phyloP scores from a whole-genome alignment of 352 stramenopile genomes.

The Phytopythium oedochilum region DNA sequence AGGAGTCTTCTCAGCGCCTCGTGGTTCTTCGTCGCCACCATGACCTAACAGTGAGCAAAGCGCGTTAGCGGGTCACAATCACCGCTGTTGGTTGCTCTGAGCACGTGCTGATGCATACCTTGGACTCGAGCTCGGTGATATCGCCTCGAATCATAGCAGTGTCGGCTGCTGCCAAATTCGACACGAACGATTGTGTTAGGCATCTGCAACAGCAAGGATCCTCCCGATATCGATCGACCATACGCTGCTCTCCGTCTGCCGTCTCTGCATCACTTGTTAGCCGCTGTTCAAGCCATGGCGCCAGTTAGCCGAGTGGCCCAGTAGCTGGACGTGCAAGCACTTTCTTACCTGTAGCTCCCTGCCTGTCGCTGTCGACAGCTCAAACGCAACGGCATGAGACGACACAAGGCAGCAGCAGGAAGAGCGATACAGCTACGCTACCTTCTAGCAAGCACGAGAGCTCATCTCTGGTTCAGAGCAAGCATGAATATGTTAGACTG shows the following conservation, averaged over 20 bases:
- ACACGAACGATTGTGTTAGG: neutral
- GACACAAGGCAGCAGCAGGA: no score
- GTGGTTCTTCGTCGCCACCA: conserved; percentile 3
- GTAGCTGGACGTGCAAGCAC: neutral
- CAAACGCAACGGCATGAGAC: no score
- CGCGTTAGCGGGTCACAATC: neutral
- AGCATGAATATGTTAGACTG: neutral
- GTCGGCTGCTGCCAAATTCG: neutral
- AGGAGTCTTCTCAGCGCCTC: neutral
- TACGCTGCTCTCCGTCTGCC: neutral
- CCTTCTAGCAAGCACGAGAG: neutral
- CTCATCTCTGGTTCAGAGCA: neutral
- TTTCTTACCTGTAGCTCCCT: neutral
- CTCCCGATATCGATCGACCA: neutral
- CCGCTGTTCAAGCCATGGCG: neutral
- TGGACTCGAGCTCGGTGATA: neutral
- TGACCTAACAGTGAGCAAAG: conserved; percentile 1
- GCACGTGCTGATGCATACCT: neutral
- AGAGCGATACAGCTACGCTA: no score
- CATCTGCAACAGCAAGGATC: neutral
- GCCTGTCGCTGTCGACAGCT: no score
- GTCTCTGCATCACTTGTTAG: neutral
- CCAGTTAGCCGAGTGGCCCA: neutral
- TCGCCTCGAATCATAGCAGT: neutral
- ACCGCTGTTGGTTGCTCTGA: no score